Evolutionary conservation across 2,329 filamentous ascomycete genomes (phyloP).

Genomic region (Fusarium continuum): DNA sequence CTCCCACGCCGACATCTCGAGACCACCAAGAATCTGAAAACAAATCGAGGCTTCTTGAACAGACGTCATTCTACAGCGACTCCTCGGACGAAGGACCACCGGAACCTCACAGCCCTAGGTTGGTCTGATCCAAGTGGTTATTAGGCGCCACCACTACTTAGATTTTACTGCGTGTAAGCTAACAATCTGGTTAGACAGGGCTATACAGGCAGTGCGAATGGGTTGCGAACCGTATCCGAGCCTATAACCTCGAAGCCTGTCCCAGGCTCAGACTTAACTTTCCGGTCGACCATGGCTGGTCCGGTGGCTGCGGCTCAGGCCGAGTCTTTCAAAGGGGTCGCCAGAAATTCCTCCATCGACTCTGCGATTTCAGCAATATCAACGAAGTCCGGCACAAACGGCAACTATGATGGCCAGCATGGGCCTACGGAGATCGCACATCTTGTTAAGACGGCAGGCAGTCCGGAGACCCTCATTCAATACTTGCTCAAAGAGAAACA

Average conservation of each 20-base stretch:
- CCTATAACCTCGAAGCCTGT: slow-evolving; percentile 55
- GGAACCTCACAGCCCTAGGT: slow-evolving; percentile 48
- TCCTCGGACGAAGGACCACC: slow-evolving; percentile 50
- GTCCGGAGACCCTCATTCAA: slow-evolving; percentile 86
- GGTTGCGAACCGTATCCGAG: slow-evolving; percentile 56
- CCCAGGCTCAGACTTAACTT: slow-evolving; percentile 51
- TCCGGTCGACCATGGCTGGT: slow-evolving; percentile 59
- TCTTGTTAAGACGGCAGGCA: slow-evolving; percentile 85
- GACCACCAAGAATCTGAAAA: slow-evolving; percentile 25
- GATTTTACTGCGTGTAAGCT: slow-evolving; percentile 3
- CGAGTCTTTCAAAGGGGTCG: slow-evolving; percentile 54
- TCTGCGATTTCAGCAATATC: slow-evolving; percentile 87
- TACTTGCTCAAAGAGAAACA: slow-evolving; percentile 92
- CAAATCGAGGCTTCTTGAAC: slow-evolving; percentile 25
- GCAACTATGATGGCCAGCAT: slow-evolving; percentile 65
- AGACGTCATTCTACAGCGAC: slow-evolving; percentile 50
- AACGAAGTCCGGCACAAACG: slow-evolving; percentile 63
- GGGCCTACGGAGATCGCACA: slow-evolving; percentile 78
- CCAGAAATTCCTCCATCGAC: slow-evolving; percentile 89
- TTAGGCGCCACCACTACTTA: background rate
- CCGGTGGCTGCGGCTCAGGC: slow-evolving; percentile 53
- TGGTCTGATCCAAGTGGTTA: slow-evolving; percentile 30
- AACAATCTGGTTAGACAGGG: slow-evolving; percentile 40
- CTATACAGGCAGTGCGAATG: slow-evolving; percentile 56
- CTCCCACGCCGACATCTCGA: slow-evolving; percentile 39